Base-by-base conservation (phyloP, 768 basidiomycete genomes). In the Amanita polypyramis region DNA sequence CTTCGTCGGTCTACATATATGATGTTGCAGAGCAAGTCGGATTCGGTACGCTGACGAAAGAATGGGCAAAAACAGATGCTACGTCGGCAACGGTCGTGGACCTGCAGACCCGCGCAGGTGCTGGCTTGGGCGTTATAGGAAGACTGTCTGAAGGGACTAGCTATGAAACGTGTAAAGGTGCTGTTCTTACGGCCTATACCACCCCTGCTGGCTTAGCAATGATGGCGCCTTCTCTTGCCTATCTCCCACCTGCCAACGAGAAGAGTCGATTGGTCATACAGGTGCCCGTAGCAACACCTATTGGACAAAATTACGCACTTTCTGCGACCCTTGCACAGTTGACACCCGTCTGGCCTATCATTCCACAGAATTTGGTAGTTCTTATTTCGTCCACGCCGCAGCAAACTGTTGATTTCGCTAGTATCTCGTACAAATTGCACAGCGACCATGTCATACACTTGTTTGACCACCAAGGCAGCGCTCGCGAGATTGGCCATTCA, bases 21-120 rank as follows among this genome's bases (percentile, higher is more conserved):
- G 89, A 92, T 56, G 72, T 90, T 47, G 87, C 90, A 15, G 81
- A 85, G 55, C 85, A 90, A 58, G 74, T 74, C n/a, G 89, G 89
- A 29, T 85, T 92, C 57, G 89, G 89, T 15, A 70, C 74, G 0
- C 65, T 81, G 50, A 82, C 86, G 27, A 84, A 80, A 58, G 70
- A 75, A 43, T 85, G 82, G 82, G 65, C 75, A 2, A 62, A 70
- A 14, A 58, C 70, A 3, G 59, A 59, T 32, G 53, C 62, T 29
- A 60, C 65, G 14, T 66, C 75, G 1, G 74, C 79, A 0, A 68
- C 76, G 14, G 77, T 86, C 4, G 71, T 85, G 36, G 67, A 77
- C 44, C 69, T 90, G 53, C 90, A 95, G 67, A 90, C 87, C 19
- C 73, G 92, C 50, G 74, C 82, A 4, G 92, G 92, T 40, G 90